These are phyloP conservation scores for Diplogelasinospora grovesii DNA, from an alignment of 495 filamentous ascomycete genomes.

Conservation along the genomic window DNA sequence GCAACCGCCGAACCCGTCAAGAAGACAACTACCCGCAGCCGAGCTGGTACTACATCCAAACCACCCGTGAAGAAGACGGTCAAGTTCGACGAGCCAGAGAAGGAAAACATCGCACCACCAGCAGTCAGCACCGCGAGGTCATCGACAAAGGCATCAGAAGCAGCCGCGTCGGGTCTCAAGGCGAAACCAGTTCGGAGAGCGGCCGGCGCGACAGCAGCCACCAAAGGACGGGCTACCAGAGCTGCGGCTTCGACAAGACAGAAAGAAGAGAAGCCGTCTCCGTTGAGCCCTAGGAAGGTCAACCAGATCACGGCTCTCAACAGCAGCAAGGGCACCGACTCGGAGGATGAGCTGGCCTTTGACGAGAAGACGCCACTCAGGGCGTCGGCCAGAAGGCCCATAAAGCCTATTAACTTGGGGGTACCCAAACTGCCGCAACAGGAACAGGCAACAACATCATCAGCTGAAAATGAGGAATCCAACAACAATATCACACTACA, in stretches of 20 bases:
- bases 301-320: constrained; percentile 39
- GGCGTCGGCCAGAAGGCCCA: constrained; percentile 42
- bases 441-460: background rate
- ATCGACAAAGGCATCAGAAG: constrained; percentile 17
- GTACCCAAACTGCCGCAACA: constrained; percentile 14
- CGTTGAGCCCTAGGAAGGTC: constrained; percentile 52
- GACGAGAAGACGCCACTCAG: constrained; percentile 43
- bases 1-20: constrained; percentile 25
- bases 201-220: constrained; percentile 6
- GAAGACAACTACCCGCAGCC: constrained; percentile 34
- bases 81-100: constrained; percentile 51
- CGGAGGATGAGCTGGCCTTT: constrained; percentile 49
- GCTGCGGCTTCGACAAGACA: constrained; percentile 5
- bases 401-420: constrained; percentile 19
- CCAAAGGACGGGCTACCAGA: constrained; percentile 4
- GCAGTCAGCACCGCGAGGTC: constrained; percentile 15
- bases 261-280: constrained; percentile 21
- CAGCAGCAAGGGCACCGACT: constrained; percentile 31
- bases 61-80: constrained; percentile 46
- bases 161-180: constrained; percentile 14
- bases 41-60: constrained; percentile 26
- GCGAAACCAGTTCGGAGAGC: constrained; percentile 22
- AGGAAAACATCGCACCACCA: constrained; percentile 44
- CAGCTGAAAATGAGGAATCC: constrained; percentile 1
- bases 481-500: constrained; percentile 12